phyloP scores from a whole-genome alignment of 305 asterid species.

The Plantago coronopus region DNA sequence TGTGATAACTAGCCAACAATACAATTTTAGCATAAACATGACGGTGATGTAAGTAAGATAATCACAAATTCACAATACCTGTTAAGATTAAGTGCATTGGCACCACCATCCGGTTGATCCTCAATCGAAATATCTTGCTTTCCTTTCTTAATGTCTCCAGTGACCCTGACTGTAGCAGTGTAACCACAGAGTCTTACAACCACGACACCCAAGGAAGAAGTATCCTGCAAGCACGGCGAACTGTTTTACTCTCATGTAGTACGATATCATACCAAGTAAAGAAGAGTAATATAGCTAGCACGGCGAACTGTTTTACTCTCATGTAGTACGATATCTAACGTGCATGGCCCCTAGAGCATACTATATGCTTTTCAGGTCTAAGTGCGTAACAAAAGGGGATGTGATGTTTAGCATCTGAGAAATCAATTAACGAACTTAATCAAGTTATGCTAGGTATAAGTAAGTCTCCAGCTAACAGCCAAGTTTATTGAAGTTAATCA shows the following conservation, averaged over 20 bases:
- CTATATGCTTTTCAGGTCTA: background rate
- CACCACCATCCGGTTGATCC: constrained; percentile 95
- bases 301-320: background rate
- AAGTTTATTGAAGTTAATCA: constrained; percentile 12
- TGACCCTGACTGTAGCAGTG: constrained; percentile 75
- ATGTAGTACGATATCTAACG: no score
- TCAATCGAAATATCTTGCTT: constrained; percentile 63
- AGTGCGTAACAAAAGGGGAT: no score
- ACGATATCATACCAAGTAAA: constrained; percentile 13
- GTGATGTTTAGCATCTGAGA: no score
- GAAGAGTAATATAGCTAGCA: constrained; percentile 5
- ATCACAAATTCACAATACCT: constrained; percentile 48
- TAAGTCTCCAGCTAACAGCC: background rate
- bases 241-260: constrained; percentile 28
- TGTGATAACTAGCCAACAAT: background rate
- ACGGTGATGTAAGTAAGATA: constrained; percentile 22
- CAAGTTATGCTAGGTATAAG: background rate
- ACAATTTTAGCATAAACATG: constrained; percentile 11
- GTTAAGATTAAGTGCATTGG: constrained; percentile 88
- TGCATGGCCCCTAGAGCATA: background rate
- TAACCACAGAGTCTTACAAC: constrained; percentile 83
- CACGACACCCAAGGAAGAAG: constrained; percentile 70
- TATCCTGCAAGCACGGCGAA: constrained; percentile 59
- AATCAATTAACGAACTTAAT: no score
- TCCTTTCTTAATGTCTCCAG: constrained; percentile 57